phyloP scores from a whole-genome alignment of 306 rosid species.

The Quercus variabilis region DNA sequence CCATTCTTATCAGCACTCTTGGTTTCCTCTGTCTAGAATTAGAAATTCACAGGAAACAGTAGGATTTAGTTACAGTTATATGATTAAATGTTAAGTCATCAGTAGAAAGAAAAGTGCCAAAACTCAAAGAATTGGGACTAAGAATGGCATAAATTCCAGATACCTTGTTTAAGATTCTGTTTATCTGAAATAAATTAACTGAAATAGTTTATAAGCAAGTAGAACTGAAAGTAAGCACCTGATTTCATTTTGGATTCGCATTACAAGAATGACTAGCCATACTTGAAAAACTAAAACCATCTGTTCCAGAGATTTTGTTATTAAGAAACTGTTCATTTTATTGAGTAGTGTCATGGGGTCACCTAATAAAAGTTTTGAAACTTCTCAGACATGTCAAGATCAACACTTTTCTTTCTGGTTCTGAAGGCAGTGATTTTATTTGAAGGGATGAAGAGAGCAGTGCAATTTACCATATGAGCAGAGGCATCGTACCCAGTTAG shows the following conservation, averaged over 20 bases:
- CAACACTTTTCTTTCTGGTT: neutral
- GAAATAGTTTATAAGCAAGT: neutral
- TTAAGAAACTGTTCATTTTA: neutral
- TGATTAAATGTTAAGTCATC: slow-evolving; percentile 9
- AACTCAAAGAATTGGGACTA: neutral
- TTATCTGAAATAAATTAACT: neutral
- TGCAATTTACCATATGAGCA: slow-evolving; percentile 80
- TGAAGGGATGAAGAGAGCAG: slow-evolving; percentile 4
- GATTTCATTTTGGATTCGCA: neutral
- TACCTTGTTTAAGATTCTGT: neutral
- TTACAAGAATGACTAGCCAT: neutral
- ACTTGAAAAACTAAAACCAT: neutral
- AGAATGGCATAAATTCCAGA: neutral
- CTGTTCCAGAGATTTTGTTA: neutral
- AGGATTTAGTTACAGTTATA: slow-evolving; percentile 22
- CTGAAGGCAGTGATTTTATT: slow-evolving; percentile 7
- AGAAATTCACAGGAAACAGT: slow-evolving; percentile 16
- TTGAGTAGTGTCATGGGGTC: neutral
- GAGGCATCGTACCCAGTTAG: slow-evolving; percentile 91
- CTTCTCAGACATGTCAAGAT: slow-evolving; percentile 1
- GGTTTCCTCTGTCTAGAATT: slow-evolving; percentile 89
- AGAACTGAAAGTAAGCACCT: neutral
- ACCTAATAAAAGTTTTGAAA: neutral
- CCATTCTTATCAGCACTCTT: slow-evolving; percentile 85
- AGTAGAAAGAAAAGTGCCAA: slow-evolving; percentile 8